Conservation (phyloP, 2,329 filamentous ascomycete genomes). For the Penicillium glabrum region DNA sequence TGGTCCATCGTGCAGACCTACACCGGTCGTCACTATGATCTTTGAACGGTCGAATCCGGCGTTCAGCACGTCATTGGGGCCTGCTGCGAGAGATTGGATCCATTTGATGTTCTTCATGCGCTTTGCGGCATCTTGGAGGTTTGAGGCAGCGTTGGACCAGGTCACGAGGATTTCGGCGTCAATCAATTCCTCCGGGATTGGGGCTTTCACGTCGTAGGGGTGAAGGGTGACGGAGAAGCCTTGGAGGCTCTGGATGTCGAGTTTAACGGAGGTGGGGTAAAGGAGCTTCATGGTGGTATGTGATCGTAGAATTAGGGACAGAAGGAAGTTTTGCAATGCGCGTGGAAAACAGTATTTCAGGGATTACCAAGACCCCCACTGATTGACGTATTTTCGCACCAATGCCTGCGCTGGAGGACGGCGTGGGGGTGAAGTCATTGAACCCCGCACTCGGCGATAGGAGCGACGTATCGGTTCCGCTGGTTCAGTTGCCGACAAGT, state of each 20-base stretch:
- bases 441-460: slow-evolving; percentile 1
- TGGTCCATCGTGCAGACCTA: slow-evolving; percentile 63
- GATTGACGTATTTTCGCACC: not conserved
- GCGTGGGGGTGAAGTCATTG: slow-evolving; percentile 2
- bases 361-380: not conserved
- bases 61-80: slow-evolving; percentile 63
- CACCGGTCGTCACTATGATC: slow-evolving; percentile 60
- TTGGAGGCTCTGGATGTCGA: slow-evolving; percentile 56
- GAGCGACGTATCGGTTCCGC: too few species aligned
- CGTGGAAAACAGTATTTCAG: not conserved
- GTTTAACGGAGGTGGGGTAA: slow-evolving; percentile 63
- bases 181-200: slow-evolving; percentile 57
- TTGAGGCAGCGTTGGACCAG: slow-evolving; percentile 60
- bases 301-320: not conserved
- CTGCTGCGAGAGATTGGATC: slow-evolving; percentile 67
- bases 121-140: slow-evolving; percentile 58
- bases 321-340: not conserved
- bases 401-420: not conserved
- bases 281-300: slow-evolving; percentile 57
- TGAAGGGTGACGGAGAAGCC: slow-evolving; percentile 61
- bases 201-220: slow-evolving; percentile 58
- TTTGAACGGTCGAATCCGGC: slow-evolving; percentile 59
- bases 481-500: not conserved
- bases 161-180: slow-evolving; percentile 64
- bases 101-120: slow-evolving; percentile 60